phyloP scores from a whole-genome alignment of 495 filamentous ascomycete species.

The Aspergillus affinis region DNA sequence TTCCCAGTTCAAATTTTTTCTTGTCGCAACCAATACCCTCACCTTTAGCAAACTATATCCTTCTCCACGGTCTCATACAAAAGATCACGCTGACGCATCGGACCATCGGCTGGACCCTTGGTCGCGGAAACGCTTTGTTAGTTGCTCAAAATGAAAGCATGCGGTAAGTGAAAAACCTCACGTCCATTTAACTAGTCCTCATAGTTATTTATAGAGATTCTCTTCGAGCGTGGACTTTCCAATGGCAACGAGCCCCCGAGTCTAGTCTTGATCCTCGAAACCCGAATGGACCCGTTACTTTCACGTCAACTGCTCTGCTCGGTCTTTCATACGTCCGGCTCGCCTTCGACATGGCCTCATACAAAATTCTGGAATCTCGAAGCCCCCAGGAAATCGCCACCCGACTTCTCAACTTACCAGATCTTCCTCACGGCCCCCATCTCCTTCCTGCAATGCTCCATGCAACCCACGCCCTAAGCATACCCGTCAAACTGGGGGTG shows the following conservation, averaged over 20 bases:
- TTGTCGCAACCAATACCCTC: conserved; percentile 29
- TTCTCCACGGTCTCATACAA: conserved; percentile 61
- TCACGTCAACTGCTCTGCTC: conserved; percentile 59
- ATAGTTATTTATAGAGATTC: conserved; percentile 29
- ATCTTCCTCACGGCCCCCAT: conserved; percentile 23
- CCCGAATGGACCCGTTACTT: conserved; percentile 53
- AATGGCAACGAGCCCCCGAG: conserved; percentile 48
- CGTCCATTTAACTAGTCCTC: no score
- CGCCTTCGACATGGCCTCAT: conserved; percentile 22
- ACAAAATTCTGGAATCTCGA: conserved; percentile 33
- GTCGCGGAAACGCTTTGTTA: conserved; percentile 31
- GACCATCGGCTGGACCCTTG: conserved; percentile 27
- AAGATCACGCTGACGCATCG: conserved; percentile 58
- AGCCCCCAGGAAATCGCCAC: conserved; percentile 20
- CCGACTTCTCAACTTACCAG: conserved; percentile 15
- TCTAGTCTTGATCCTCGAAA: conserved; percentile 40
- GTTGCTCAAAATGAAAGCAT: conserved; percentile 38
- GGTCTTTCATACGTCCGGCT: conserved; percentile 59
- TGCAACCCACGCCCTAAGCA: conserved; percentile 34
- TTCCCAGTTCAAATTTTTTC: neutral
- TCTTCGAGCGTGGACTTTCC: conserved; percentile 52
- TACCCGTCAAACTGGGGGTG: conserved; percentile 35
- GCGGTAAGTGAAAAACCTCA: conserved; percentile 31
- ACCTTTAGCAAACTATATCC: conserved; percentile 57
- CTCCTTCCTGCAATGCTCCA: conserved; percentile 32